Base-by-base conservation (phyloP, 2,329 filamentous ascomycete species). In the Apiospora saccharicola region DNA sequence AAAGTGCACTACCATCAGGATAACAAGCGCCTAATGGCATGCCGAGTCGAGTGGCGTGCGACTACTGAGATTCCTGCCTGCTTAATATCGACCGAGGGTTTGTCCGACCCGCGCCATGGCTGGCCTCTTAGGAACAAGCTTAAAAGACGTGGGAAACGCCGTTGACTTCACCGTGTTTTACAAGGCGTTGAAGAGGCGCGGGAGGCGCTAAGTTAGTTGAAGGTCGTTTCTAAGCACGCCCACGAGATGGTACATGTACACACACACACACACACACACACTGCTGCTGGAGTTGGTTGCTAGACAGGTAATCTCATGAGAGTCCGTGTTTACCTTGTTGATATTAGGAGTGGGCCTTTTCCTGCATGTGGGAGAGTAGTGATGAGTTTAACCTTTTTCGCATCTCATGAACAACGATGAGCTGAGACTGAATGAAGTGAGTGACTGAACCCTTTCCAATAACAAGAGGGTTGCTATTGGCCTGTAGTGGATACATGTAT, bases 11-110 rank as follows among this genome's bases (percentile, higher is more conserved):
- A 64, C 30, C 13, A 8, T 61, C 19, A 12, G 19, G 19, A 64
- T 41, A 41, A 34, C 57, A 19, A 64, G 57, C 57, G 53, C 34
- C 53, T 61, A 61, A 22, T 61, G 53, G 53, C 53, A 61, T 61
- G 53, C 30, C 53, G 53, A 61, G 53, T 61, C 53, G 30, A 37
- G 30, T 61, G 30, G 53, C 53, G 30, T 61, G 53, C 53, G 22
- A 64, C 57, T 41, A 64, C 30, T 41, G 57, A 41, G 57, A 64
- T 41, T 64, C 57, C 57, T 64, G 57, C 34, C 57, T 71, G 74
- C 71, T 73, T 74, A 71, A 75, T 78, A 77, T 77, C 71, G 74
- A 77, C 79, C 79, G 78, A 80, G 76, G 74, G 73, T 78, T 78
- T 77, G 75, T 72, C 78, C 78, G 78, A 73, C 69, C 71, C 73